Evolutionary conservation across 192 early-diverging fungal species (phyloP), one percentile per base, ranked within the genome.

Genomic region (Backusella luteola): DNA sequence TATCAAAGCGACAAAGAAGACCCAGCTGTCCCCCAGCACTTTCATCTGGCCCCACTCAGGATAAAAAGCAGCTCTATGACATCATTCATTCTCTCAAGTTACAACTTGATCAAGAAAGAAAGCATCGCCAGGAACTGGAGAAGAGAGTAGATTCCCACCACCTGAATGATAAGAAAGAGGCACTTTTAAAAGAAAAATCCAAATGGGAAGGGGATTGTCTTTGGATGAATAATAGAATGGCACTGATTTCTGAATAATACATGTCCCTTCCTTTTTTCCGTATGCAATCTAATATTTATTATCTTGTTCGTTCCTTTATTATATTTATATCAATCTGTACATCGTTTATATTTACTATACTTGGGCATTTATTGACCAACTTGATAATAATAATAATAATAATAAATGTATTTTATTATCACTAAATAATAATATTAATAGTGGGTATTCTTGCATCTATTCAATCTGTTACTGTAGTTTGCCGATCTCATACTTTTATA

Each of bases 121-220:
- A 80, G 17, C 76, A 81, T 4, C 69, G 83, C 0, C 76, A 77
- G 14, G 74, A 81, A 0, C 67, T 85, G 1, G 77, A 82, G 3
- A 78, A 80, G n/a, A 80, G 75, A 77, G 69, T 80, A 23, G 83
- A 85, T 70, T 80, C 81, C 49, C 78, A 75, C 0, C 81, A 82
- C 32, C 80, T 79, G 71, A 75, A 68, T 29, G 80, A 84, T 71
- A 83, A 81, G 66, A 66, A 81, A 9, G 78, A 83, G 67, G 76
- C 81, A 53, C 81, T 87, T 66, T 68, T 73, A 39, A 73, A 76
- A 11, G 81, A 82, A 59, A 79, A 75, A 15, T 69, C 69, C 66
- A 56, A 71, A 56, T 77, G 79, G 75, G 74, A 76, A 53, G 75
- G 71, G 0, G 79, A 80, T 66, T 68, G 74, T 49, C 75, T 76